Percentiles rank a stretch among this genome's conserved stretches.
Evolutionary conservation across 352 stramenopile genomes (phyloP).

Genomic region (Pythium utonaiense): DNA sequence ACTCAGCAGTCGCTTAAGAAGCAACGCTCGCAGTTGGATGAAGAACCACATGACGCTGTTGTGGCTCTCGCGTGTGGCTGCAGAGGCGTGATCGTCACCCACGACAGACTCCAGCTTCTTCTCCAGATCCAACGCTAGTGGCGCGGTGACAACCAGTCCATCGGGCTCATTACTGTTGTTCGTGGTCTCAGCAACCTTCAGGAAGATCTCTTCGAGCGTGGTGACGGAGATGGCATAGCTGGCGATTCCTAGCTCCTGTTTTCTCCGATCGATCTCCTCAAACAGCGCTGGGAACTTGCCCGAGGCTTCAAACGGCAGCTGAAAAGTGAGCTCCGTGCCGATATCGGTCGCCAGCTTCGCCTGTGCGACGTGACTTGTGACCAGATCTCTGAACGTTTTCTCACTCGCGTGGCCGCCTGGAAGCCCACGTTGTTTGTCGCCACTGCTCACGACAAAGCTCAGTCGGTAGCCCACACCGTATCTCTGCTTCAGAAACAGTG

Average conservation of each 20-base stretch:
- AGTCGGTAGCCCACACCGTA: constrained; percentile 79
- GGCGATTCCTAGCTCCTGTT: constrained; percentile 31
- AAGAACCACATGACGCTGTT: constrained; percentile 23
- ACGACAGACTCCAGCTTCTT: background rate
- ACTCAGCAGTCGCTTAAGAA: constrained; percentile 51
- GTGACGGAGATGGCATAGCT: constrained; percentile 80
- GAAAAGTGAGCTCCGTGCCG: constrained; percentile 73
- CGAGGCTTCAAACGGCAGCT: constrained; percentile 63
- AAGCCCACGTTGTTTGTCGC: background rate
- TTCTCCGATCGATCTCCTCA: constrained; percentile 51
- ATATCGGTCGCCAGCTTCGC: constrained; percentile 51
- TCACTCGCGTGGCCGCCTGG: background rate
- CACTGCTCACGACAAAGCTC: constrained; percentile 34
- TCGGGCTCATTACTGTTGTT: constrained; percentile 1
- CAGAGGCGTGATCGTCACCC: background rate
- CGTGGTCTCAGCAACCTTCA: constrained; percentile 68
- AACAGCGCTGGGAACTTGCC: constrained; percentile 68
- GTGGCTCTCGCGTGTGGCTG: background rate
- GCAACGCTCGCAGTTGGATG: constrained; percentile 49
- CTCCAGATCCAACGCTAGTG: background rate
- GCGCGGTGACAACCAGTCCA: background rate
- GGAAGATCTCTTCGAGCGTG: constrained; percentile 88
- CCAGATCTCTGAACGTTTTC: constrained; percentile 16
- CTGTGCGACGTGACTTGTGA: constrained; percentile 34
- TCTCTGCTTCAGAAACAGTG: constrained; percentile 78